These are phyloP conservation scores for Primulina eburnea DNA, from an alignment of 257 asterid species.

Conservation along the genomic window DNA sequence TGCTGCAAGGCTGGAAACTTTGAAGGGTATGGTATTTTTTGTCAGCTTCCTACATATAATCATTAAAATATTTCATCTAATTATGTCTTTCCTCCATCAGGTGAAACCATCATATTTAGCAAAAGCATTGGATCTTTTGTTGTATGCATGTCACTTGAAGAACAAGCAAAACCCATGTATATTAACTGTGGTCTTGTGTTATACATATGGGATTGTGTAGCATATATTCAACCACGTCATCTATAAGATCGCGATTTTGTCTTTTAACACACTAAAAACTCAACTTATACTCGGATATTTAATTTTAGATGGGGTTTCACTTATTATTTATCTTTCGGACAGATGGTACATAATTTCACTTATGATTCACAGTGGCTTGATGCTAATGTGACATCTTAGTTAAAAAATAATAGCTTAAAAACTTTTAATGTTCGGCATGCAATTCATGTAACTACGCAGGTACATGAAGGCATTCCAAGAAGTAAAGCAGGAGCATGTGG, in stretches of 20 bases:
- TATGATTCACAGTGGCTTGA: not conserved
- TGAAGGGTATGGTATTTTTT: conserved; percentile 45
- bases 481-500: conserved; percentile 62
- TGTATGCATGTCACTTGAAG: not conserved
- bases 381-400: not conserved
- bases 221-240: no score
- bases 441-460: conserved; percentile 29
- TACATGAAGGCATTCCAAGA: conserved; percentile 59
- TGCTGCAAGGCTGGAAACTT: conserved; percentile 54
- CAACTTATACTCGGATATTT: not conserved
- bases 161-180: not conserved
- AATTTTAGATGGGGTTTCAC: not conserved
- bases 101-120: not conserved
- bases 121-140: not conserved
- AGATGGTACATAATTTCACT: no score
- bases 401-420: not conserved
- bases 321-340: no score
- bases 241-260: no score
- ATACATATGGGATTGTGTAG: no score
- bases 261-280: not conserved
- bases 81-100: not conserved
- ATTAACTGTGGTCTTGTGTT: no score
- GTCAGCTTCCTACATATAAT: no score
- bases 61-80: not conserved
- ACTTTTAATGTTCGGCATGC: not conserved